These are phyloP conservation scores for Lepiota brunneoincarnata DNA, from an alignment of 768 basidiomycete genomes.

Conservation along the genomic window DNA sequence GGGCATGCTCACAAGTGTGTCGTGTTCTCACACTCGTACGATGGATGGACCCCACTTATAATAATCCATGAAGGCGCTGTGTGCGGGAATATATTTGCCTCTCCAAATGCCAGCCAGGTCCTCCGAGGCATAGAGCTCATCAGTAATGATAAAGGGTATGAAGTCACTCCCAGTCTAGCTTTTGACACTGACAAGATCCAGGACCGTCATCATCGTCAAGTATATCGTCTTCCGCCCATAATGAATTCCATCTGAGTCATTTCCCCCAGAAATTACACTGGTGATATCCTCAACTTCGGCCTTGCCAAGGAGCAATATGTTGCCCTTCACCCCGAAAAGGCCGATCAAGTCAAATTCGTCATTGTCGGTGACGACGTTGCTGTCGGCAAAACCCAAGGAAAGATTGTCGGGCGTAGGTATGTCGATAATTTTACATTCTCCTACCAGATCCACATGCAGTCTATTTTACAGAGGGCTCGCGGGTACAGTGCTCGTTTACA, in stretches of 20 bases:
- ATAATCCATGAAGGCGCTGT: conserved; percentile 51
- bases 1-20: conserved; percentile 73
- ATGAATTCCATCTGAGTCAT: background rate
- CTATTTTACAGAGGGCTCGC: conserved; percentile 62
- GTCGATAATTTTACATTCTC: background rate
- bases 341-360: conserved; percentile 68
- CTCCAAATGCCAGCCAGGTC: conserved; percentile 85
- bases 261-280: conserved; percentile 73
- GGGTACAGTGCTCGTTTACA: conserved; percentile 83
- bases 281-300: conserved; percentile 90
- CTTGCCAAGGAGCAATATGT: conserved; percentile 85
- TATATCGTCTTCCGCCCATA: conserved; percentile 25
- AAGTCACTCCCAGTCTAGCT: background rate
- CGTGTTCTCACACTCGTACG: background rate
- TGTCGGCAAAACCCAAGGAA: conserved; percentile 77
- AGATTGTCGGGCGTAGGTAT: conserved; percentile 80
- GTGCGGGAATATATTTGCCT: conserved; percentile 88
- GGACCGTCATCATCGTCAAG: conserved; percentile 85
- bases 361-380: conserved; percentile 91
- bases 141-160: conserved; percentile 69
- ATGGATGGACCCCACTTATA: background rate
- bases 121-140: conserved; percentile 76
- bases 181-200: conserved; percentile 23
- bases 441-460: background rate
- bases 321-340: conserved; percentile 62